phyloP scores from a whole-genome alignment of 1,139 yeast genomes.

The Hyphopichia pseudoburtonii region DNA sequence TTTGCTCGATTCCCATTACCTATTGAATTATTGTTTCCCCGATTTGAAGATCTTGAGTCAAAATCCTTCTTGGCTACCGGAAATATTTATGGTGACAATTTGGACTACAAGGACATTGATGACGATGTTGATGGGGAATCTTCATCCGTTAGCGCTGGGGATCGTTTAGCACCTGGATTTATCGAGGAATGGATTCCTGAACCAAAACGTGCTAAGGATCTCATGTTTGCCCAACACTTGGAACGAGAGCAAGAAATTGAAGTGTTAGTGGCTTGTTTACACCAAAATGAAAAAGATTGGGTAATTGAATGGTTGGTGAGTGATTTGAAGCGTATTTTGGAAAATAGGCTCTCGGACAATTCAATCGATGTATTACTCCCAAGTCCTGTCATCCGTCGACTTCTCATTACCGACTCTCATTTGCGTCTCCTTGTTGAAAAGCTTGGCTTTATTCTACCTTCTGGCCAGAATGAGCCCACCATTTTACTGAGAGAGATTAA shows the following conservation, averaged over 20 bases:
- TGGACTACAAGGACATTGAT: conserved; percentile 3
- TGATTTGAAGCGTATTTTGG: conserved; percentile 34
- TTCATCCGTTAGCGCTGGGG: too few relatives aligned
- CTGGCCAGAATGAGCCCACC: conserved; percentile 4
- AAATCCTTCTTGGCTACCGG: conserved; percentile 50
- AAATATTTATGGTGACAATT: conserved; percentile 29
- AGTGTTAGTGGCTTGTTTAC: conserved; percentile 45
- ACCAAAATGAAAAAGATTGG: conserved; percentile 42
- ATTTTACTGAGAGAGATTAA: conserved; percentile 1
- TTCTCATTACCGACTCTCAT: conserved; percentile 36
- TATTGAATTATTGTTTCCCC: conserved; percentile 68
- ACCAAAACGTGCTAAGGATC: conserved; percentile 15
- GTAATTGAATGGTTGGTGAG: conserved; percentile 44
- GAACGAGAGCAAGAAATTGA: conserved; percentile 3
- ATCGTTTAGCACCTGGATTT: conserved; percentile 4
- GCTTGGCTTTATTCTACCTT: conserved; percentile 41
- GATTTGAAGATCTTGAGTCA: conserved; percentile 48
- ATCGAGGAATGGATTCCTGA: conserved; percentile 6
- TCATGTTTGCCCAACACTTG: conserved; percentile 8
- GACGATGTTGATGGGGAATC: not conserved
- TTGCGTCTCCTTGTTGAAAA: conserved; percentile 31
- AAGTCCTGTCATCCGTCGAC: conserved; percentile 19
- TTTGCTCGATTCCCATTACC: conserved; percentile 55
- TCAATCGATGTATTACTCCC: conserved; percentile 17
- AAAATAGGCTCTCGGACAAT: conserved; percentile 19